A percentile compares a stretch with the other conserved stretches of the same genome.
phyloP scores from a whole-genome alignment of 2,329 filamentous ascomycete species.

The Pseudopyrenochaeta lycopersici region DNA sequence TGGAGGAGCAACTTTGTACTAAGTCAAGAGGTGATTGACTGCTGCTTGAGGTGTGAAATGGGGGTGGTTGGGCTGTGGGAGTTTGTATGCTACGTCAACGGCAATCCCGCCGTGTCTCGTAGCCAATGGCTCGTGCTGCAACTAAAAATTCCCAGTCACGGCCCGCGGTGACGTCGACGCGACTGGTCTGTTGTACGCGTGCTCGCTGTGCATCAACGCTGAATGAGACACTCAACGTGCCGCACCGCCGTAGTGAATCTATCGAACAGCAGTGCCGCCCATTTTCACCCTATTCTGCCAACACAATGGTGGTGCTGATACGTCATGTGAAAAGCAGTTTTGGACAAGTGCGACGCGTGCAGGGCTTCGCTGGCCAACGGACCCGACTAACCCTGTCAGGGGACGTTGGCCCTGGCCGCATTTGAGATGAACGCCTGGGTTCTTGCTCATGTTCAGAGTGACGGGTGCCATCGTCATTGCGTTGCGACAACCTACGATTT shows the following conservation, averaged over 20 bases:
- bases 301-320: not conserved
- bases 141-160: slow-evolving; percentile 1
- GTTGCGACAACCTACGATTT: slow-evolving; percentile 28
- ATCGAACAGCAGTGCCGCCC: no score
- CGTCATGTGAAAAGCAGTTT: slow-evolving; percentile 7
- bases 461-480: no score
- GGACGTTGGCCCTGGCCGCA: not conserved
- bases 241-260: not conserved
- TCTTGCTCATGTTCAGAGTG: no score
- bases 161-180: slow-evolving; percentile 39
- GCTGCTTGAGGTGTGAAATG: slow-evolving; percentile 6
- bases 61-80: slow-evolving; percentile 18
- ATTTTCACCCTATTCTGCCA: no score
- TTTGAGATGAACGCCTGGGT: no score
- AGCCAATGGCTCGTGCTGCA: slow-evolving; percentile 19
- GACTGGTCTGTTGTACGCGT: slow-evolving; percentile 29
- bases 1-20: not conserved
- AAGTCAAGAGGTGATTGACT: not conserved
- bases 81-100: slow-evolving; percentile 34
- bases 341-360: slow-evolving; percentile 4
- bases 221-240: slow-evolving; percentile 6
- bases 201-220: slow-evolving; percentile 2
- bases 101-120: slow-evolving; percentile 15
- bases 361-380: no score
- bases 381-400: slow-evolving; percentile 2